A percentile compares a stretch with the other conserved stretches of the same genome.
phyloP scores from a whole-genome alignment of 2,329 filamentous ascomycete species.

The Dothideomycetes sp. region DNA sequence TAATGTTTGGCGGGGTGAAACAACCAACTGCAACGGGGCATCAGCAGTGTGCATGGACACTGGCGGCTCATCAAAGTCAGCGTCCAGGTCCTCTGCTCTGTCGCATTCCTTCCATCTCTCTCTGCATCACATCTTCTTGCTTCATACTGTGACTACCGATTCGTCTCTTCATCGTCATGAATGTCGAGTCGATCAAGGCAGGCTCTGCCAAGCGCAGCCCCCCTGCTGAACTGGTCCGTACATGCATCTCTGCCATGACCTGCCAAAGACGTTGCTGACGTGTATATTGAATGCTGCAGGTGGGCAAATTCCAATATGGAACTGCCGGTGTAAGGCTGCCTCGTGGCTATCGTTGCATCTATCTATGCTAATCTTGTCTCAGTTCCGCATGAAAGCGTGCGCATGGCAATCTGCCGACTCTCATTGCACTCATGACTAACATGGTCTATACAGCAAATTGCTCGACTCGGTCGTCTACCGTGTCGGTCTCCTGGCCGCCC shows the following conservation, averaged over 20 bases:
- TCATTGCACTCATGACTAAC: no score
- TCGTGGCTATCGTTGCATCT: not conserved
- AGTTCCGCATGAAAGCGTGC: conserved; percentile 64
- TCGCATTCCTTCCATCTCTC: not conserved
- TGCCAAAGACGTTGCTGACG: no score
- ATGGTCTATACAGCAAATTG: conserved; percentile 45
- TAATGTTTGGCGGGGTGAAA: no score
- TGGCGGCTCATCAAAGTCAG: not conserved
- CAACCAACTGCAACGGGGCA: no score
- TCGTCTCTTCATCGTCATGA: not conserved
- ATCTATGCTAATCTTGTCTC: conserved; percentile 6
- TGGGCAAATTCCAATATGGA: conserved; percentile 44
- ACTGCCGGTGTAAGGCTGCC: conserved; percentile 41
- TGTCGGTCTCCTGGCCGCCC: conserved; percentile 76
- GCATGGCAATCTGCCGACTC: conserved; percentile 22
- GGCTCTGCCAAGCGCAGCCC: conserved; percentile 20
- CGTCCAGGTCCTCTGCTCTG: not conserved
- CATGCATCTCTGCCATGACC: no score
- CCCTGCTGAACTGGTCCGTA: conserved; percentile 15
- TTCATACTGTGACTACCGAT: no score
- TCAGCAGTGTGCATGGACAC: no score
- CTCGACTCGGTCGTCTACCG: conserved; percentile 89
- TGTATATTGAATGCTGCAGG: no score
- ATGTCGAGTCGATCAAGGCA: conserved; percentile 10
- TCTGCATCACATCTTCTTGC: no score